Conservation (phyloP, 805 yeast species). For the Blastobotrys chiropterorum region DNA sequence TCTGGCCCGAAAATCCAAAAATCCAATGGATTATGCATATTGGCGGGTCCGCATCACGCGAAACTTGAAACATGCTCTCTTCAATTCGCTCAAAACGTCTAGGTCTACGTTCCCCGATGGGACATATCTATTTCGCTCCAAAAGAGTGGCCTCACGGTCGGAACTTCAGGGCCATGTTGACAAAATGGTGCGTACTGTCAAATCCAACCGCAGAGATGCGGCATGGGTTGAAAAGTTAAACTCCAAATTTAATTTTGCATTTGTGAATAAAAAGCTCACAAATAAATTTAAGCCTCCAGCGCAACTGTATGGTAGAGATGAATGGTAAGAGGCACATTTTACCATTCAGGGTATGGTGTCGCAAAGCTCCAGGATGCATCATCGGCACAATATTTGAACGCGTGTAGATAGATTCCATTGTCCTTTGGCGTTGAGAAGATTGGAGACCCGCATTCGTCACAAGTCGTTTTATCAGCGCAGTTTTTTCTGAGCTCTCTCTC, state of each 20-base stretch:
- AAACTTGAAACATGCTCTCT: slow-evolving; percentile 3
- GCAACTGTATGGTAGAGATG: slow-evolving; percentile 38
- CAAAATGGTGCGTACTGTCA: slow-evolving; percentile 1
- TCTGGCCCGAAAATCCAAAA: slow-evolving; percentile 10
- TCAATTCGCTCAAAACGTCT: slow-evolving; percentile 5
- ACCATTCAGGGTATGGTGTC: slow-evolving; percentile 49
- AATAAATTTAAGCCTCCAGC: background rate
- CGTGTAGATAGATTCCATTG: slow-evolving; percentile 76
- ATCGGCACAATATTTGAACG: slow-evolving; percentile 54
- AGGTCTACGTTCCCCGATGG: slow-evolving; percentile 12
- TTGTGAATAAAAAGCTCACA: background rate
- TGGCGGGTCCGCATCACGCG: slow-evolving; percentile 15
- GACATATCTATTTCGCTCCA: slow-evolving; percentile 11
- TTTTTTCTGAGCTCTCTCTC: slow-evolving; percentile 31
- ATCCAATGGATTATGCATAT: slow-evolving; percentile 19
- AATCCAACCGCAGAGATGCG: slow-evolving; percentile 6
- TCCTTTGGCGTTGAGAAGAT: slow-evolving; percentile 36
- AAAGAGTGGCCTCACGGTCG: slow-evolving; percentile 8
- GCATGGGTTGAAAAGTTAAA: slow-evolving; percentile 16
- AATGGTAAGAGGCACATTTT: slow-evolving; percentile 31
- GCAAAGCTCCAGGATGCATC: slow-evolving; percentile 52
- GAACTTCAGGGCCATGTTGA: slow-evolving; percentile 9
- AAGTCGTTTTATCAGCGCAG: slow-evolving; percentile 32
- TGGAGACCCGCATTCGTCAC: background rate
- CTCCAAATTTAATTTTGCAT: slow-evolving; percentile 1